Evolutionary conservation across 495 filamentous ascomycete species (phyloP), one percentile per base, ranked within the genome.

Genomic region (Lasiosphaeriaceae sp.): DNA sequence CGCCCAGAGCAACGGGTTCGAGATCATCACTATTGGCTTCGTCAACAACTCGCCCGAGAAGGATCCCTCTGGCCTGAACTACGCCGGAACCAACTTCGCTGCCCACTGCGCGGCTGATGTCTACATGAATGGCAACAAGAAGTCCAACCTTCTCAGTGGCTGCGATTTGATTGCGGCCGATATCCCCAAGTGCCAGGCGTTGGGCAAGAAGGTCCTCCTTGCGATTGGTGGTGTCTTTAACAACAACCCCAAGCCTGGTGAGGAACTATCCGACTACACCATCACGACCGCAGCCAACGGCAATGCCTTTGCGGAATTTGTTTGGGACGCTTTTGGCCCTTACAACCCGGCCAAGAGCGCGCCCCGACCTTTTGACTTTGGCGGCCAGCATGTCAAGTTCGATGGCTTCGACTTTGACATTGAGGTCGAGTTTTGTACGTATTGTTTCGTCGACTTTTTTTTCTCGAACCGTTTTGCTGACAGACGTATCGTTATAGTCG

Each of bases 361-460:
- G 2, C 74, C 79, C 16, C 79, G 85, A 47, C 87, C 87, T n/a
- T 86, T 90, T 47, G 86, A 85, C 47, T 41, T 23, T 24, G 68
- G 60, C 44, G 57, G 55, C 41, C 57, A 52, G 7, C 78, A 78
- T 35, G 69, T 71, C 35, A 20, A 20, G 11, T 63, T 89, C 21
- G 86, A 90, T 66, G 87, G 87, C 3, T 89, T 89, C 60, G 86
- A 90, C 58, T 83, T 88, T 37, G 83, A 87, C 56, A 82, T 86
- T 48, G 84, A 88, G 66, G 21, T 47, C 14, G 66, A 69, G 50
- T 74, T 74, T 50, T 45, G 58, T 55, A 24, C 53, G 61, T 46
- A 6, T 45, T 57, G 65, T 22, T 66, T 75, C 17, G 26, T 4
- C 9, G 3, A 31, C 26, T 49, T 21, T 7, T 47, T 11, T 47